Percentiles rank a stretch among this genome's conserved stretches.
Evolutionary conservation across 805 yeast genomes (phyloP).

Genomic region (Isabelozyma pseudorhagii): DNA sequence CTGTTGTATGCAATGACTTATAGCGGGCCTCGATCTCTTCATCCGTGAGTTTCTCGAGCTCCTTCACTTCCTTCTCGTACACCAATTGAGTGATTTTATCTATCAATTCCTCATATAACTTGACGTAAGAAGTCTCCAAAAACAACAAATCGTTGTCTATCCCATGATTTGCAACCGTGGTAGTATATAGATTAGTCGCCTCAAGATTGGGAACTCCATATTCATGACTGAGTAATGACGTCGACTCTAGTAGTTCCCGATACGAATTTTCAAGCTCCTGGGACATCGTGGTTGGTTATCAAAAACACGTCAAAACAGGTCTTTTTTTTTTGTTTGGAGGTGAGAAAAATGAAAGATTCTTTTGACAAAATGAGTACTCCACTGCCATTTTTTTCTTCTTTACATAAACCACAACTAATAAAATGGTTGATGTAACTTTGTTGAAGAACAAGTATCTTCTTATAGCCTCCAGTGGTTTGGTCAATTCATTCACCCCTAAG

Average conservation of each 20-base stretch:
- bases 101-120: constrained; percentile 19
- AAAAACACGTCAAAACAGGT: neutral
- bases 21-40: constrained; percentile 12
- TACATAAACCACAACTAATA: neutral
- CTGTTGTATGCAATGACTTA: constrained; percentile 3
- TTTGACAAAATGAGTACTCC: neutral
- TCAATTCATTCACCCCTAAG: constrained; percentile 45
- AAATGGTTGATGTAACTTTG: constrained; percentile 6
- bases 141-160: constrained; percentile 3
- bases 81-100: constrained; percentile 23
- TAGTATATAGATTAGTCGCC: neutral
- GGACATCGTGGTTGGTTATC: constrained; percentile 7
- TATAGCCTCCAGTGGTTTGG: constrained; percentile 50
- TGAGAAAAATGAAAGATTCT: neutral
- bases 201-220: constrained; percentile 29
- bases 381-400: neutral
- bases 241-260: constrained; percentile 16
- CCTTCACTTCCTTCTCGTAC: constrained; percentile 22
- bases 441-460: constrained; percentile 47
- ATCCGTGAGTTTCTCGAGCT: constrained; percentile 11
- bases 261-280: constrained; percentile 17
- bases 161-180: neutral
- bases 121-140: constrained; percentile 25
- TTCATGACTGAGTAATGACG: constrained; percentile 24
- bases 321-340: neutral